These are phyloP conservation scores for Candida schatavii DNA, from an alignment of 805 yeast species.

Conservation along the genomic window DNA sequence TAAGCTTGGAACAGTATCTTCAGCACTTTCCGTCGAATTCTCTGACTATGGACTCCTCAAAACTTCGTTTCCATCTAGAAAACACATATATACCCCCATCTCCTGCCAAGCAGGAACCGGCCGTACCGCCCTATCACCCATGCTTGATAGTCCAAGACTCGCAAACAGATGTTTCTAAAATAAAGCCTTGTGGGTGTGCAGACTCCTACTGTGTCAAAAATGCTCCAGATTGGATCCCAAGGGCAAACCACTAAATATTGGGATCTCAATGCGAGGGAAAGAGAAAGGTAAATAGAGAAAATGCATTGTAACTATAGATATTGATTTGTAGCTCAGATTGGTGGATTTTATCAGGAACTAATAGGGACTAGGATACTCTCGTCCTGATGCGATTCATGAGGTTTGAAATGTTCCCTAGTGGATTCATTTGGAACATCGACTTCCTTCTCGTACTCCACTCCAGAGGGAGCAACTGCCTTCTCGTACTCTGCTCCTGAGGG, in stretches of 20 bases:
- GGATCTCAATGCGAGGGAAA: background rate
- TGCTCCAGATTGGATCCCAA: constrained; percentile 41
- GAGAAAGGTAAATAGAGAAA: background rate
- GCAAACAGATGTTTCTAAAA: constrained; percentile 44
- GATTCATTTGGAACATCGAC: too few relatives aligned
- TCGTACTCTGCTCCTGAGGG: too few relatives aligned
- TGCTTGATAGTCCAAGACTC: constrained; percentile 56
- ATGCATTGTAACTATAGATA: background rate
- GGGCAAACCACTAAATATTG: constrained; percentile 18
- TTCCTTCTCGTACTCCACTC: too few relatives aligned
- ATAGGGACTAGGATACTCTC: too few relatives aligned
- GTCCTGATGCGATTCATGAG: too few relatives aligned
- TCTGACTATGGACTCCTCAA: constrained; percentile 48
- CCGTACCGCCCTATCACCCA: constrained; percentile 53
- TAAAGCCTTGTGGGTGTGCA: constrained; percentile 41
- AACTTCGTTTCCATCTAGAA: constrained; percentile 35
- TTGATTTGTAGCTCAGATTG: background rate
- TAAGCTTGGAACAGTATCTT: too few relatives aligned
- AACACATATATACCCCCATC: constrained; percentile 48
- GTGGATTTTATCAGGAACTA: too few relatives aligned
- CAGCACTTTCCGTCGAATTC: too few relatives aligned
- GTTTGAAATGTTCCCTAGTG: too few relatives aligned
- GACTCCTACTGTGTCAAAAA: constrained; percentile 38
- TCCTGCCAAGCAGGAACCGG: constrained; percentile 13
- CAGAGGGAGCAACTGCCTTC: too few relatives aligned